Evolutionary conservation across 228 moss, liverwort and hornwort genomes (phyloP), one percentile per base, ranked within the genome.

Genomic region (Sphagnum magellanicum): DNA sequence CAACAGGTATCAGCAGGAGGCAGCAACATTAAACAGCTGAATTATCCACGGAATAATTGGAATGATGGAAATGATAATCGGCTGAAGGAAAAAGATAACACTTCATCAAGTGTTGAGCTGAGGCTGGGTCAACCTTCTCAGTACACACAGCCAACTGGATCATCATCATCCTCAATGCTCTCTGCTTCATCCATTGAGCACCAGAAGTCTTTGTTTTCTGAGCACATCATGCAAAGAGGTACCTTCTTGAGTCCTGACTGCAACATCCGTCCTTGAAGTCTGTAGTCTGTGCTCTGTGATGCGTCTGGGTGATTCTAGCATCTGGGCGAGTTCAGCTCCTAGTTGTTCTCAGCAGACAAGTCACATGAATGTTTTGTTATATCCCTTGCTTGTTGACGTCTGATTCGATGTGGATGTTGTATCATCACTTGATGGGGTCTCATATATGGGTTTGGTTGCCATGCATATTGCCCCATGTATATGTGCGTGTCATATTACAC

Each of bases 91-190:
- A 86, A 76, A 67, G 92, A 91, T 61, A 81, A 51, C 48, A 83
- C 79, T 16, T 71, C 81, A 52, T 96, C 92, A 49, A 87, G 78
- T 80, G 89, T 96, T 72, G 96, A 96, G 79, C 79, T 96, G 69
- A 87, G 91, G 70, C 76, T 96, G 80, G 96, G 96, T 68, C 96
- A 96, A 75, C 96, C 96, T 51, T 96, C 96, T 59, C 92, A 96
- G 74, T 92, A 89, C 77, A 59, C 86, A 55, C 89, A 89, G 71
- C 75, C 86, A 59, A 69, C 73, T 58, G 88, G 89, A 53, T 67
- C 80, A 68, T 82, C 91, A 47, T 79, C 89, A 71, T 77, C 85
- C 64, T 53, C 74, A 10, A 48, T 76, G 58, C 83, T 85, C 72
- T 80, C 76, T 68, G 80, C 73, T 11, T 76, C 81, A 47, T 77